Evolutionary conservation across 257 asterid genomes (phyloP).

Genomic region (Nyctanthes arbortristis): DNA sequence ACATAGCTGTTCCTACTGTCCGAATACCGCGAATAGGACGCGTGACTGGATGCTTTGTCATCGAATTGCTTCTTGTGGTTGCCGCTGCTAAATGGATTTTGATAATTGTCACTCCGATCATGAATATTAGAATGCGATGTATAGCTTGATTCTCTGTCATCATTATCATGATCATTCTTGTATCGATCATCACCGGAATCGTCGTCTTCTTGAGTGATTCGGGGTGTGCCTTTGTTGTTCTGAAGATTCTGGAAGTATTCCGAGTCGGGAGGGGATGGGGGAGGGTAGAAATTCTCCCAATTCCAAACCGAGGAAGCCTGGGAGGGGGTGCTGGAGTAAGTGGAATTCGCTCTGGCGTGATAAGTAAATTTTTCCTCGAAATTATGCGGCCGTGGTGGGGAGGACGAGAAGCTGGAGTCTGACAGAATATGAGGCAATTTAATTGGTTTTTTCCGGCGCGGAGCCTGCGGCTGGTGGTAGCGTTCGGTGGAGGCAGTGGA

Average conservation of each 20-base stretch:
- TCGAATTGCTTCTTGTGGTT: conserved; percentile 46
- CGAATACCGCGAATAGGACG: conserved; percentile 56
- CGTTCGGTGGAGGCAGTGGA: conserved; percentile 19
- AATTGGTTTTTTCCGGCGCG: conserved; percentile 49
- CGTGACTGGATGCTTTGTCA: conserved; percentile 58
- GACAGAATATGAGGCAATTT: conserved; percentile 90
- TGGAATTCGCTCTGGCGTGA: conserved; percentile 64
- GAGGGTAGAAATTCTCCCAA: conserved; percentile 94
- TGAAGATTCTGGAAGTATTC: conserved; percentile 70
- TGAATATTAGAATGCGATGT: conserved; percentile 38
- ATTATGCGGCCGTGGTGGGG: conserved; percentile 53
- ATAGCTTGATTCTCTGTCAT: conserved; percentile 47
- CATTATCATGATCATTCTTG: conserved; percentile 31
- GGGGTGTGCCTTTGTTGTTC: conserved; percentile 30
- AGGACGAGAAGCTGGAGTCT: conserved; percentile 71
- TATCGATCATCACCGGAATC: conserved; percentile 34
- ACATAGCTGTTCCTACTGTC: conserved; percentile 25
- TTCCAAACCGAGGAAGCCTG: conserved; percentile 94
- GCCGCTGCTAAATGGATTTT: conserved; percentile 24
- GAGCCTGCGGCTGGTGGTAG: conserved; percentile 27
- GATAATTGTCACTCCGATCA: conserved; percentile 33
- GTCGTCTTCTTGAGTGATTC: conserved; percentile 19
- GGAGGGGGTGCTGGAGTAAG: conserved; percentile 79
- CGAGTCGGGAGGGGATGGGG: conserved; percentile 91
- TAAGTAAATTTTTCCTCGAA: conserved; percentile 38